Evolutionary conservation across 345 rosid species (phyloP).

Genomic region (Crucihimalaya himalaica): DNA sequence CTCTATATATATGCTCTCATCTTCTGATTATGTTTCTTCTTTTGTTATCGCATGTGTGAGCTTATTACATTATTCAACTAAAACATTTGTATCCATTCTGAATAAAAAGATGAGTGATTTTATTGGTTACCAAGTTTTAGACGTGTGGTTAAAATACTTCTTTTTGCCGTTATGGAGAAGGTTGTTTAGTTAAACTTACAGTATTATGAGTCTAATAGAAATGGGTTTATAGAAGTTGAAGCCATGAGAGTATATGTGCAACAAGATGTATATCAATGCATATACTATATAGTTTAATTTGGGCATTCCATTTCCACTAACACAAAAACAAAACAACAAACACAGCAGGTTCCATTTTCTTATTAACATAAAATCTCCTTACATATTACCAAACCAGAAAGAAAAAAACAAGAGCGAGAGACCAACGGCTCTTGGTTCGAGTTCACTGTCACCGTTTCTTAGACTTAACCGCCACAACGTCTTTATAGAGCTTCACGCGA

Average conservation of each 20-base stretch:
- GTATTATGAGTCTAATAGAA: too few relatives aligned
- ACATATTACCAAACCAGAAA: background rate
- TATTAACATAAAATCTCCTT: slow-evolving; percentile 32
- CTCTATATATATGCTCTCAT: background rate
- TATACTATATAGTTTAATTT: too few relatives aligned
- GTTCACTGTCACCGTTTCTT: slow-evolving; percentile 56
- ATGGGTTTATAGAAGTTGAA: too few relatives aligned
- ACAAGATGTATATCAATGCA: too few relatives aligned
- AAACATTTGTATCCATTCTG: slow-evolving; percentile 8
- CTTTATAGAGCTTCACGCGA: slow-evolving; percentile 73
- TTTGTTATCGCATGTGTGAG: slow-evolving; percentile 22
- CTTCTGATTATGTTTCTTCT: slow-evolving; percentile 8
- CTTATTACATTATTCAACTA: background rate
- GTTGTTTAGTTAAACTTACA: too few relatives aligned
- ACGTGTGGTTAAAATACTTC: background rate
- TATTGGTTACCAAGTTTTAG: background rate
- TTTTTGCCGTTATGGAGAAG: too few relatives aligned
- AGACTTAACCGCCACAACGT: slow-evolving; percentile 70
- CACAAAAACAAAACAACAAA: slow-evolving; percentile 4
- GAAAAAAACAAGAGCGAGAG: background rate
- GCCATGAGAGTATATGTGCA: too few relatives aligned
- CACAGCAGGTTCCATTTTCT: slow-evolving; percentile 26
- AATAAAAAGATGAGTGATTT: slow-evolving; percentile 34
- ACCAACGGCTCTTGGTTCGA: slow-evolving; percentile 18
- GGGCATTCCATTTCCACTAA: background rate